Percentiles rank a stretch among this genome's conserved stretches.
Conservation (phyloP, 352 stramenopile species). For the Blastocystis hominis region DNA sequence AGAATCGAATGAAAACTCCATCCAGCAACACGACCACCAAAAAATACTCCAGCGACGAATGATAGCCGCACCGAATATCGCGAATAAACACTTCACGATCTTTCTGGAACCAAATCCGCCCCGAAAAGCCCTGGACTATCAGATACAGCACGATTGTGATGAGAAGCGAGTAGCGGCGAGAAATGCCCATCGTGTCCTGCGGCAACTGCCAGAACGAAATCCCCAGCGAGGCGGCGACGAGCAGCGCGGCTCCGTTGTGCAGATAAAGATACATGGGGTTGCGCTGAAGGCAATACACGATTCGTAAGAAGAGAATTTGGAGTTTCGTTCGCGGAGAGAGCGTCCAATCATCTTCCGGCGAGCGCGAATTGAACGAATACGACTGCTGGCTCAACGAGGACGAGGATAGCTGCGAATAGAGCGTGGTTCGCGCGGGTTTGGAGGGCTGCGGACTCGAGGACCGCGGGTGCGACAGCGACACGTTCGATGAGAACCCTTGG, state of each 20-base stretch:
- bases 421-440: no score
- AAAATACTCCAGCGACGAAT: not conserved
- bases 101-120: not conserved
- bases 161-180: not conserved
- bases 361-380: not conserved
- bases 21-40: not conserved
- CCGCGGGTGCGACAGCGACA: not conserved
- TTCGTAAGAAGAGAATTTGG: not conserved
- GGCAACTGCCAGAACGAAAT: conserved; percentile 14
- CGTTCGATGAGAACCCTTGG: not conserved
- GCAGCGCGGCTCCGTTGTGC: not conserved
- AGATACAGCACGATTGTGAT: not conserved
- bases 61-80: conserved; percentile 11
- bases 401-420: not conserved
- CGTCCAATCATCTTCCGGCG: not conserved
- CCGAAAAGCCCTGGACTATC: not conserved
- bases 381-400: not conserved
- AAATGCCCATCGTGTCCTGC: not conserved
- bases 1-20: not conserved
- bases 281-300: not conserved
- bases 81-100: not conserved
- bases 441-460: not conserved
- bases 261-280: not conserved
- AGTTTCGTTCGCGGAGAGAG: not conserved
- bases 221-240: not conserved